phyloP scores from a whole-genome alignment of 2,329 filamentous ascomycete species.

The Macroventuria anomochaeta region DNA sequence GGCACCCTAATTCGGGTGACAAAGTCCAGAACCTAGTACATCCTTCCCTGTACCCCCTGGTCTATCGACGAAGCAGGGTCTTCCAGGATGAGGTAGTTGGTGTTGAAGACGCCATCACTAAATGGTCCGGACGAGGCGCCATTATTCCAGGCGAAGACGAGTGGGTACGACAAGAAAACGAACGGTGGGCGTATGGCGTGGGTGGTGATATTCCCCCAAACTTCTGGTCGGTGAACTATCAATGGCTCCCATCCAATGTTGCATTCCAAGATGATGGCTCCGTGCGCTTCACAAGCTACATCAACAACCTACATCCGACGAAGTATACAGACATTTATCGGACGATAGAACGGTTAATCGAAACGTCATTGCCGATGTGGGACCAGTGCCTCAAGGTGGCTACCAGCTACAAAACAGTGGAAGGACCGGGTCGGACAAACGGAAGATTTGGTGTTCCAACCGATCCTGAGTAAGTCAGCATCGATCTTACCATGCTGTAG shows the following conservation, averaged over 20 bases:
- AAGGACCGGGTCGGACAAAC: constrained; percentile 19
- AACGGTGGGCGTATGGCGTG: constrained; percentile 1
- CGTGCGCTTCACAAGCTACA: constrained; percentile 57
- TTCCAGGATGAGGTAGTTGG: constrained; percentile 43
- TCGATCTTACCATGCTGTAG: no score
- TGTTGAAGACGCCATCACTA: constrained; percentile 34
- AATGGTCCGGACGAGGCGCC: constrained; percentile 41
- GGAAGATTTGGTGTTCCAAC: constrained; percentile 12
- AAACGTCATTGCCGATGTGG: constrained; percentile 30
- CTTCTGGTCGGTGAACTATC: constrained; percentile 38
- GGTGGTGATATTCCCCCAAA: constrained; percentile 15
- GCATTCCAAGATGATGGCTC: constrained; percentile 46
- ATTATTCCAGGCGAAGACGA: constrained; percentile 18
- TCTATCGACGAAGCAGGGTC: constrained; percentile 59
- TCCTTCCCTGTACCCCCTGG: constrained; percentile 67
- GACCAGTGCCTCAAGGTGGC: constrained; percentile 25
- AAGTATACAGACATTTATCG: constrained; percentile 28
- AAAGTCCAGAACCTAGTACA: constrained; percentile 69
- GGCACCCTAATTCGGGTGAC: constrained; percentile 64
- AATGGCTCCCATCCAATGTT: constrained; percentile 61
- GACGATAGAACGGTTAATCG: constrained; percentile 30
- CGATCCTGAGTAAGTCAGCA: constrained; percentile 6
- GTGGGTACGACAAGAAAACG: neutral
- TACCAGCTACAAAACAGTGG: neutral
- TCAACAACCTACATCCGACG: constrained; percentile 61